Conservation (phyloP, 2,329 filamentous ascomycete species). For the Emergomyces pasteurianus region DNA sequence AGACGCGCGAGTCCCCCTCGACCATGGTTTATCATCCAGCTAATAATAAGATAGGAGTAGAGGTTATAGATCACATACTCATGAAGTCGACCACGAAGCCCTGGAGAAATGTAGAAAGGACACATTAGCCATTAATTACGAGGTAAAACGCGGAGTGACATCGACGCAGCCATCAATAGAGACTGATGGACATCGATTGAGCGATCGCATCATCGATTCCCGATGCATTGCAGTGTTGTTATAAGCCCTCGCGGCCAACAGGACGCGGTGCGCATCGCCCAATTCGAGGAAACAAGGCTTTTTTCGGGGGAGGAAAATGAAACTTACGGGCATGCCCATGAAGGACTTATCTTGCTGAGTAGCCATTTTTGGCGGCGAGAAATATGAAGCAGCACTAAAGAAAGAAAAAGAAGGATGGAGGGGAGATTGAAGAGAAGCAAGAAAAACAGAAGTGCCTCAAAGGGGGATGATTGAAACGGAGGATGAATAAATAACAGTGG, state of each 20-base stretch:
- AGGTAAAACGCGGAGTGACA: slow-evolving; percentile 5
- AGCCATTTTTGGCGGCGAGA: slow-evolving; percentile 34
- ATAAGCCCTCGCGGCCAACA: background rate
- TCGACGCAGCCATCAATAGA: background rate
- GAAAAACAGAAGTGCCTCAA: slow-evolving; percentile 25
- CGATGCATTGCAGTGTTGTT: background rate
- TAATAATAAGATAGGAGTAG: background rate
- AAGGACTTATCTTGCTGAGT: slow-evolving; percentile 43
- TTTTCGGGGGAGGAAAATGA: background rate
- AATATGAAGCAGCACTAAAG: slow-evolving; percentile 20
- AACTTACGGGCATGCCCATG: slow-evolving; percentile 41
- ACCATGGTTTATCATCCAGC: too few relatives aligned
- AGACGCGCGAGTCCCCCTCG: slow-evolving; percentile 10
- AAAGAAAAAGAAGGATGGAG: slow-evolving; percentile 24
- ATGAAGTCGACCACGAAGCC: slow-evolving; percentile 97
- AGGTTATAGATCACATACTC: slow-evolving; percentile 69
- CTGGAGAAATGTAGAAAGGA: slow-evolving; percentile 33
- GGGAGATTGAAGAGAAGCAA: slow-evolving; percentile 19
- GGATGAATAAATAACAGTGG: slow-evolving; percentile 27
- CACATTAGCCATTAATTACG: slow-evolving; percentile 18
- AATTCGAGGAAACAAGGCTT: background rate
- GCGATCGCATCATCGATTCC: background rate
- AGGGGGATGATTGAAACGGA: slow-evolving; percentile 28
- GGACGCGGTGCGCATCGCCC: background rate
- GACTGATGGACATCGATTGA: background rate